phyloP scores from a whole-genome alignment of 108 stramenopile genomes.

The Cafeteria roenbergensis region DNA sequence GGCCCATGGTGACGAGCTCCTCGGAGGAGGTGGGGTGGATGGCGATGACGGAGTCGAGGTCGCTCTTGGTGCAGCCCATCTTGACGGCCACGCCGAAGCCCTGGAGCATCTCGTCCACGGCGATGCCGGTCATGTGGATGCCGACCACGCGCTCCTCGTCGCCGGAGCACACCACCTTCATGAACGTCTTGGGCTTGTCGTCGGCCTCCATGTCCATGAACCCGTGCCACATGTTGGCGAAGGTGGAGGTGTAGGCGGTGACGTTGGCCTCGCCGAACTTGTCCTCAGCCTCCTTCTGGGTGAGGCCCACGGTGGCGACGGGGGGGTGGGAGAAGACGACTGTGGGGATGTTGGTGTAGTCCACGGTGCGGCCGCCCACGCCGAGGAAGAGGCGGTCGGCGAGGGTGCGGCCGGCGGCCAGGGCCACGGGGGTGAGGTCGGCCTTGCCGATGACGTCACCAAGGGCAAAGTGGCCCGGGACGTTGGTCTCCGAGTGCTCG shows the following conservation, averaged over 20 bases:
- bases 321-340: slow-evolving; percentile 79
- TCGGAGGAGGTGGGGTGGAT: slow-evolving; percentile 81
- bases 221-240: slow-evolving; percentile 76
- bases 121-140: slow-evolving; percentile 80
- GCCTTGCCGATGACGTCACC: slow-evolving; percentile 67
- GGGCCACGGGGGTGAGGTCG: slow-evolving; percentile 69
- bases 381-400: slow-evolving; percentile 67
- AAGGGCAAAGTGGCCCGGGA: slow-evolving; percentile 50
- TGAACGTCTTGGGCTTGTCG: slow-evolving; percentile 76
- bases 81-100: slow-evolving; percentile 81
- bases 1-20: slow-evolving; percentile 65
- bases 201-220: slow-evolving; percentile 56
- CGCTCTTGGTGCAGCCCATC: slow-evolving; percentile 82
- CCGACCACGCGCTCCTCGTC: slow-evolving; percentile 74
- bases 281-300: slow-evolving; percentile 64
- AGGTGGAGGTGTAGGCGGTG: slow-evolving; percentile 69
- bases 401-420: slow-evolving; percentile 65
- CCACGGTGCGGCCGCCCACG: too few relatives aligned
- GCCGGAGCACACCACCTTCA: slow-evolving; percentile 74
- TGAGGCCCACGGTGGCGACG: slow-evolving; percentile 35
- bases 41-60: slow-evolving; percentile 77
- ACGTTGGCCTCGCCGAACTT: slow-evolving; percentile 74
- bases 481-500: slow-evolving; percentile 57
- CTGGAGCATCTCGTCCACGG: slow-evolving; percentile 86
- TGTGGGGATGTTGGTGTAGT: slow-evolving; percentile 65